Evolutionary conservation across 495 filamentous ascomycete species (phyloP).

Genomic region (Penicillium cataractarum): DNA sequence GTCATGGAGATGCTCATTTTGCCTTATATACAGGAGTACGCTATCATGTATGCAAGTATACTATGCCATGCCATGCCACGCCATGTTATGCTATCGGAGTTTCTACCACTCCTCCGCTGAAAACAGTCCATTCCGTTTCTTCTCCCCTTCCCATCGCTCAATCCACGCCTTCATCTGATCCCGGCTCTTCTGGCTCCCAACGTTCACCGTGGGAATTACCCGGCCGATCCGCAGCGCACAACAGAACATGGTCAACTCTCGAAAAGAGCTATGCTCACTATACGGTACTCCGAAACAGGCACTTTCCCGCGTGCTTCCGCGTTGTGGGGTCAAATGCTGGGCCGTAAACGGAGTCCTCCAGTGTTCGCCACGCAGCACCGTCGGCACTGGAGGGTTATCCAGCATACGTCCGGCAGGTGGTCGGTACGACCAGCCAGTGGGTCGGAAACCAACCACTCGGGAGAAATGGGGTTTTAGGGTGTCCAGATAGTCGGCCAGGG

Average conservation of each 20-base stretch:
- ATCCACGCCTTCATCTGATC: constrained; percentile 90
- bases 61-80: neutral
- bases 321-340: constrained; percentile 70
- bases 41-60: constrained; percentile 4
- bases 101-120: constrained; percentile 32
- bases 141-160: constrained; percentile 84
- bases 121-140: constrained; percentile 77
- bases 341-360: constrained; percentile 74
- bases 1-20: neutral
- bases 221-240: constrained; percentile 84
- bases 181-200: constrained; percentile 69
- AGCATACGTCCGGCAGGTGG: constrained; percentile 65
- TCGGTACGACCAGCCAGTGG: constrained; percentile 89
- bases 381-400: constrained; percentile 65
- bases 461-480: constrained; percentile 75
- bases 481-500: constrained; percentile 84
- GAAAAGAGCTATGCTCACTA: constrained; percentile 90
- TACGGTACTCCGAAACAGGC: constrained; percentile 93
- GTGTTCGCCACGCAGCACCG: constrained; percentile 69
- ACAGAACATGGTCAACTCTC: constrained; percentile 91
- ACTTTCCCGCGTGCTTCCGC: constrained; percentile 74
- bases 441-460: constrained; percentile 87
- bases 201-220: constrained; percentile 93
- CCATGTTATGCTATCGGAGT: too few relatives aligned
- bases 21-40: neutral